Base-by-base conservation (phyloP, 2,329 filamentous ascomycete species). In the Colletotrichum salicis region DNA sequence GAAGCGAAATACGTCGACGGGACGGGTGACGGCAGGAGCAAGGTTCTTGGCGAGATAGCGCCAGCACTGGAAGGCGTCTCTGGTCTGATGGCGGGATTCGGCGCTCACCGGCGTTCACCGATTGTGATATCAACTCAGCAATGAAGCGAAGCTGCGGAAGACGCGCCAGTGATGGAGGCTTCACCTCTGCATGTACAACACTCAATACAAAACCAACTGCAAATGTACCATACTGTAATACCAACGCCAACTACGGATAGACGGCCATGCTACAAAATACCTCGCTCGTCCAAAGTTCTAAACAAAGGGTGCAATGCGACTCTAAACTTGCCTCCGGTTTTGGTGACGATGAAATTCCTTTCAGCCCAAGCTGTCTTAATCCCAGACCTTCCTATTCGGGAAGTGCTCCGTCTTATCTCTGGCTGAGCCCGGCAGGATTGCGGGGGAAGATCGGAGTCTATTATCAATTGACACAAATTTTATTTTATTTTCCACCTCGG, bases 301-400 rank as follows among this genome's bases (percentile, higher is more conserved):
- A 15, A 24, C 22, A n/a, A 41, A 29, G 8, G 12, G 22, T 29
- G 31, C n/a, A 19, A 37, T 55, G 13, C 27, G 22, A 1, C 2
- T 7, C 22, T 41, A 33, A 64, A 56, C 31, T 4, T 8, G 22
- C 51, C 29, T 51, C n/a, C n/a, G 7, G 60, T 10, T 1, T 48
- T n/a, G 48, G 29, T 22, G 15, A 37, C 37, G 27, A 33, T 45
- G 27, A 60, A 62, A 15, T 48, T 48, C 5, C n/a, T 55, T 22
- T 19, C 15, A 41, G 37, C 37, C 41, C 41, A 19, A 22, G 11
- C 19, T n/a, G 19, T 29, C 27, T 29, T 6, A 24, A 5, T 35
- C 27, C 33, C 51, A 35, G 48, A 70, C 70, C 70, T 72, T 69
- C 70, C 65, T 69, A 33, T 56, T 72, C 37, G 19, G 70, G 70